Evolutionary conservation across 495 filamentous ascomycete species (phyloP).

Genomic region (Xylaria telfairii): DNA sequence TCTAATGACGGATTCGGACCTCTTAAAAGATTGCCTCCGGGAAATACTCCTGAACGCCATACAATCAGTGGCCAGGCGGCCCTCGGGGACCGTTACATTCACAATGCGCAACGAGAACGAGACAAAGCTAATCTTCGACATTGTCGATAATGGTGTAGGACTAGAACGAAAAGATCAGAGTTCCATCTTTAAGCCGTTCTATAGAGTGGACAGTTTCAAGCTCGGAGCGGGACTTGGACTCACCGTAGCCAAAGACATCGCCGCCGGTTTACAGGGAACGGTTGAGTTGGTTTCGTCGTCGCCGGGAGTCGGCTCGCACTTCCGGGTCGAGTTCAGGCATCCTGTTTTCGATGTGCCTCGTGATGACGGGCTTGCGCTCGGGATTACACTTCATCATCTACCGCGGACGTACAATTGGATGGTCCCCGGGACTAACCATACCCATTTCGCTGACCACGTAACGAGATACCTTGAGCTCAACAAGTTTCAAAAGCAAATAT

Average conservation of each 20-base stretch:
- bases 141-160: conserved; percentile 12
- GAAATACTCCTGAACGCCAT: conserved; percentile 16
- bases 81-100: not conserved
- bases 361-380: not conserved
- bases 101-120: conserved; percentile 8
- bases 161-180: not conserved
- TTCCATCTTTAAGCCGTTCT: conserved; percentile 17
- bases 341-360: not conserved
- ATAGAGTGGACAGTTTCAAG: conserved; percentile 4
- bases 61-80: not conserved
- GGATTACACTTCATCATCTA: not conserved
- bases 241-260: conserved; percentile 9
- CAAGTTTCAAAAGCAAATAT: not conserved
- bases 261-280: conserved; percentile 1
- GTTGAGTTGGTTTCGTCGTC: not conserved
- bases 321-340: conserved; percentile 2
- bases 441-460: conserved; percentile 5
- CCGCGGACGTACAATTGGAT: not conserved
- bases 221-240: conserved; percentile 16
- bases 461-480: conserved; percentile 11
- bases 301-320: not conserved
- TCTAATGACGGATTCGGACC: conserved; percentile 1
- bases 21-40: conserved; percentile 8
- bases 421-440: not conserved
- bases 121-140: conserved; percentile 7